Evolutionary conservation across 1,284 basidiomycete species (phyloP).

Genomic region (Malassezia brasiliensis): DNA sequence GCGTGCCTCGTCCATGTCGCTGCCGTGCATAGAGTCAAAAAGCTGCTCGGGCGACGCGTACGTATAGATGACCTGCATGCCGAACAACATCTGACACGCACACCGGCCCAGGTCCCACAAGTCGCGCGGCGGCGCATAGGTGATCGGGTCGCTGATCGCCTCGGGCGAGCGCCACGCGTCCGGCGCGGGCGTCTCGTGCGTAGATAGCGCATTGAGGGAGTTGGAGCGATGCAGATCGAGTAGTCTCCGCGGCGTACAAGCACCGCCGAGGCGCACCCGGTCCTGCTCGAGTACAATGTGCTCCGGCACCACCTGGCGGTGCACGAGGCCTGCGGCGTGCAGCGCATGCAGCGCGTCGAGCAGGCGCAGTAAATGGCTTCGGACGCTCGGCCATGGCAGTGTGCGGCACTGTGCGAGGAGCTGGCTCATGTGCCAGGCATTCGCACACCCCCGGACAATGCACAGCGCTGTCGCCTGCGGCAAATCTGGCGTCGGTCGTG

Average conservation of each 20-base stretch:
- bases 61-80: conserved; percentile 24
- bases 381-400: conserved; percentile 32
- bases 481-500: neutral
- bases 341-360: conserved; percentile 35
- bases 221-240: conserved; percentile 39
- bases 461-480: conserved; percentile 12
- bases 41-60: conserved; percentile 28
- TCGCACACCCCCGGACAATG: conserved; percentile 24
- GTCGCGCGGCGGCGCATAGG: conserved; percentile 39
- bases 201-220: conserved; percentile 24
- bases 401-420: conserved; percentile 30
- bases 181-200: conserved; percentile 15
- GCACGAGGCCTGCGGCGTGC: conserved; percentile 34
- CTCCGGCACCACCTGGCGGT: conserved; percentile 27
- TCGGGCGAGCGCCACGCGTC: conserved; percentile 41
- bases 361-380: conserved; percentile 24
- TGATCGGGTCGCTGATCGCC: conserved; percentile 27
- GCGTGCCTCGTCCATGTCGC: conserved; percentile 13
- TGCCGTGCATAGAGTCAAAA: conserved; percentile 5
- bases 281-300: conserved; percentile 22
- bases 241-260: conserved; percentile 30
- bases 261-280: conserved; percentile 19
- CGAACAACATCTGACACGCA: conserved; percentile 42
- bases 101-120: conserved; percentile 44
- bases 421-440: conserved; percentile 20